These are phyloP conservation scores for Rhizophlyctis rosea DNA, from an alignment of 192 early-diverging fungal genomes.

Conservation along the genomic window DNA sequence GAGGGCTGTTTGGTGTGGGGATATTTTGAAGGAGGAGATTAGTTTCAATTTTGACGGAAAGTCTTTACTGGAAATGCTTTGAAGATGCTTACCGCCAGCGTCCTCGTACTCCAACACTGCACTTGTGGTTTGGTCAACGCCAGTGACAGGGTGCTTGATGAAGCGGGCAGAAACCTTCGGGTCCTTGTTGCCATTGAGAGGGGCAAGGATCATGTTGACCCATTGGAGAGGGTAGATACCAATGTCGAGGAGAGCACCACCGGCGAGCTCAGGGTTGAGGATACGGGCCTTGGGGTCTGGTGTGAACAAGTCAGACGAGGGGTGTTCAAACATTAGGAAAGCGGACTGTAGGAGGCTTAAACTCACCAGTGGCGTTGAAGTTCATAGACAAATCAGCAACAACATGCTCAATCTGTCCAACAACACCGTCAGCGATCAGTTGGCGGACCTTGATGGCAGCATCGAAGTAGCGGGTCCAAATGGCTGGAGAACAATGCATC, in stretches of 20 bases:
- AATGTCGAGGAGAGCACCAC: background rate
- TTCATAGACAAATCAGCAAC: background rate
- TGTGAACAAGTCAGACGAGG: background rate
- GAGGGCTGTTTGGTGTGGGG: no score
- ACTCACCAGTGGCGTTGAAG: background rate
- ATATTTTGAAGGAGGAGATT: no score
- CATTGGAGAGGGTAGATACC: conserved; percentile 2
- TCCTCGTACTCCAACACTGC: background rate
- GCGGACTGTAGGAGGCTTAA: background rate
- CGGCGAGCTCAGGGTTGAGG: conserved; percentile 3
- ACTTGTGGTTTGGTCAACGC: background rate
- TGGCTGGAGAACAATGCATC: no score
- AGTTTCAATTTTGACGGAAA: conserved; percentile 1
- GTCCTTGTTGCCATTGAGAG: background rate
- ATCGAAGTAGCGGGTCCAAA: background rate
- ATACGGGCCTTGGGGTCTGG: background rate
- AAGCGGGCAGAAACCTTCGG: background rate
- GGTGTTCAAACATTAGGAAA: background rate
- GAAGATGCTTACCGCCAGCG: background rate
- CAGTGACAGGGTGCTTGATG: background rate
- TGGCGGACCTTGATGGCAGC: background rate
- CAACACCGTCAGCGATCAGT: background rate
- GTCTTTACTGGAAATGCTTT: no score
- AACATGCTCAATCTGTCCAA: background rate
- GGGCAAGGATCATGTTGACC: background rate